These are phyloP conservation scores for Sporisorium scitamineum DNA, from an alignment of 1,284 basidiomycete species.

Conservation along the genomic window DNA sequence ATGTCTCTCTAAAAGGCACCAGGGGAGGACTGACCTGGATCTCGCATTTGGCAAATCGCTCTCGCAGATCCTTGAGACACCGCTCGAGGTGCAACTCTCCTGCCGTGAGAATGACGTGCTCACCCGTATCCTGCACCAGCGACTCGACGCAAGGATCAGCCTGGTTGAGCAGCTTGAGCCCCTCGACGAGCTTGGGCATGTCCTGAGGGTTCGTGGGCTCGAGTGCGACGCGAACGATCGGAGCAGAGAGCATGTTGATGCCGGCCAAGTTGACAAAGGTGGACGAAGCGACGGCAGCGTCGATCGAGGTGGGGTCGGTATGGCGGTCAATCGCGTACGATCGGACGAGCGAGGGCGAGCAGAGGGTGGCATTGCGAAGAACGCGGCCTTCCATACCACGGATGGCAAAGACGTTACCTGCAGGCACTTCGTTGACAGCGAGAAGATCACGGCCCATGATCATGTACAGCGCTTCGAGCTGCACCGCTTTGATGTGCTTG, in stretches of 20 bases:
- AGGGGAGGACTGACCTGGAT: conserved; percentile 95
- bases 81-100: conserved; percentile 97
- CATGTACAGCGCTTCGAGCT: conserved; percentile 84
- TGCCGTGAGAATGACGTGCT: conserved; percentile 95
- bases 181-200: conserved; percentile 89
- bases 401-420: conserved; percentile 95
- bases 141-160: conserved; percentile 98
- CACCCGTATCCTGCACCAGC: conserved; percentile 95
- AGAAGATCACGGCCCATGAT: conserved; percentile 98
- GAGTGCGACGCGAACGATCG: conserved; percentile 94
- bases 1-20: conserved; percentile 97
- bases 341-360: conserved; percentile 71
- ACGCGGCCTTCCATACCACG: conserved; percentile 90
- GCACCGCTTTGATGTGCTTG: conserved; percentile 77
- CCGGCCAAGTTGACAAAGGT: conserved; percentile 64
- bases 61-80: conserved; percentile 92
- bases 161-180: conserved; percentile 89
- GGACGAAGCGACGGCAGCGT: conserved; percentile 17
- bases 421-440: conserved; percentile 83
- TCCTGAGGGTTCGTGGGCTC: conserved; percentile 87
- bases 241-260: conserved; percentile 72
- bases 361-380: conserved; percentile 89
- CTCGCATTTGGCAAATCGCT: conserved; percentile 91
- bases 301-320: conserved; percentile 27
- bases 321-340: conserved; percentile 35